These are phyloP conservation scores for Fusarium clavum DNA, from an alignment of 2,329 filamentous ascomycete genomes.

Conservation along the genomic window DNA sequence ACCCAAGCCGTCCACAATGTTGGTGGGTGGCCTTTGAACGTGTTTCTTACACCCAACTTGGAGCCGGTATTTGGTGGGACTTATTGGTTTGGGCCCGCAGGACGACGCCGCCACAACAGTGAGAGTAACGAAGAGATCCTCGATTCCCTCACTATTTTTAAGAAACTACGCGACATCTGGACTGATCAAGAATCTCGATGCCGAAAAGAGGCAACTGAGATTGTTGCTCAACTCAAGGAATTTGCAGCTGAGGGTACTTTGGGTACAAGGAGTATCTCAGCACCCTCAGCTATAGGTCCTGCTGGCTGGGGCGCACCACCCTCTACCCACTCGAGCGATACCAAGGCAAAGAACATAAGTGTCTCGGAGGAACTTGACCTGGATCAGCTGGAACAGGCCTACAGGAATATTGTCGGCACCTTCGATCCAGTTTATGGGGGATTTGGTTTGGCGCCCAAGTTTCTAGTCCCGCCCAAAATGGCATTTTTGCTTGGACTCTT, in stretches of 20 bases:
- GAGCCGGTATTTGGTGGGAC: conserved; percentile 96
- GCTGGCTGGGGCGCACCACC: conserved; percentile 49
- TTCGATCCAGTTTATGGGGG: conserved; percentile 84
- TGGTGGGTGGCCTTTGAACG: conserved; percentile 94
- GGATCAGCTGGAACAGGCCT: conserved; percentile 91
- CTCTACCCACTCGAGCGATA: conserved; percentile 40
- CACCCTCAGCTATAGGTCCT: conserved; percentile 46
- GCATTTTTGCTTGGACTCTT: conserved; percentile 82
- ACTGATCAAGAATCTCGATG: conserved; percentile 85
- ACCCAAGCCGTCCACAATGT: conserved; percentile 91
- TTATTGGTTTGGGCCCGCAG: conserved; percentile 89
- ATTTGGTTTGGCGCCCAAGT: conserved; percentile 86
- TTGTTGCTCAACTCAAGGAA: conserved; percentile 81
- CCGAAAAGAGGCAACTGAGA: conserved; percentile 84
- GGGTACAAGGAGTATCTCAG: conserved; percentile 54
- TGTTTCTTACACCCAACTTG: conserved; percentile 94
- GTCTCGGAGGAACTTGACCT: conserved; percentile 81
- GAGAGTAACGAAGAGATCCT: conserved; percentile 68
- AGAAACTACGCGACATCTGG: conserved; percentile 83
- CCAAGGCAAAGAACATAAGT: conserved; percentile 39
- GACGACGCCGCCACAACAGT: conserved; percentile 54
- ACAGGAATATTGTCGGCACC: conserved; percentile 80
- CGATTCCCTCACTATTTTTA: conserved; percentile 85
- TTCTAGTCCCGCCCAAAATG: conserved; percentile 87
- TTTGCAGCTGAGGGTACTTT: conserved; percentile 91